Percentiles rank a stretch among this genome's conserved stretches.
These are phyloP conservation scores for Chenopodium album DNA, from an alignment of 148 eudicot species.

Conservation along the genomic window DNA sequence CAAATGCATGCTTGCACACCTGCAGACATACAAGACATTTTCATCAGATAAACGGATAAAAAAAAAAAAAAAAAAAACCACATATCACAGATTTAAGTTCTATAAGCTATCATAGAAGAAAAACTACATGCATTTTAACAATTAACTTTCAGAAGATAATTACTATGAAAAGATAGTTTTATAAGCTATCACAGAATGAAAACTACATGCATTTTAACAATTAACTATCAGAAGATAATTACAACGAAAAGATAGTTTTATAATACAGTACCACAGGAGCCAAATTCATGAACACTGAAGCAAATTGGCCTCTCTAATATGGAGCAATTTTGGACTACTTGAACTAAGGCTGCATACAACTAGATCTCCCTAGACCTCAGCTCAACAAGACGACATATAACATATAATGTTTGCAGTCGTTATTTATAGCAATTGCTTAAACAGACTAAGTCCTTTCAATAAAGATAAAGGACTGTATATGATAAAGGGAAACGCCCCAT, in stretches of 20 bases:
- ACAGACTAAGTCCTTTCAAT: background rate
- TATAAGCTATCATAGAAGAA: background rate
- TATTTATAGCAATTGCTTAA: background rate
- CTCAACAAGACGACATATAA: background rate
- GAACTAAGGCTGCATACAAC: background rate
- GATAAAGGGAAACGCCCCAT: background rate
- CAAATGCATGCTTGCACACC: constrained; percentile 98
- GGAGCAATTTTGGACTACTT: background rate
- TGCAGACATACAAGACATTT: constrained; percentile 31
- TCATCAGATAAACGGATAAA: background rate
- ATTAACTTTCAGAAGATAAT: background rate
- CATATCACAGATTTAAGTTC: background rate
- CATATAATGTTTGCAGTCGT: background rate
- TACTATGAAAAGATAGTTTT: background rate
- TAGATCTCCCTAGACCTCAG: background rate
- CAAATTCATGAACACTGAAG: background rate
- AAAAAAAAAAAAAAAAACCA: background rate
- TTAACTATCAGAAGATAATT: background rate
- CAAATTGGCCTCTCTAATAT: background rate
- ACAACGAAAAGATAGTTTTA: background rate
- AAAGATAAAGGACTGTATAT: no score
- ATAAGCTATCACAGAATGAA: background rate
- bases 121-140: background rate
- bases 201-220: background rate
- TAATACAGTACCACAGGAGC: background rate